These are phyloP conservation scores for Marsdenia floribunda DNA, from an alignment of 257 asterid genomes.

Conservation along the genomic window DNA sequence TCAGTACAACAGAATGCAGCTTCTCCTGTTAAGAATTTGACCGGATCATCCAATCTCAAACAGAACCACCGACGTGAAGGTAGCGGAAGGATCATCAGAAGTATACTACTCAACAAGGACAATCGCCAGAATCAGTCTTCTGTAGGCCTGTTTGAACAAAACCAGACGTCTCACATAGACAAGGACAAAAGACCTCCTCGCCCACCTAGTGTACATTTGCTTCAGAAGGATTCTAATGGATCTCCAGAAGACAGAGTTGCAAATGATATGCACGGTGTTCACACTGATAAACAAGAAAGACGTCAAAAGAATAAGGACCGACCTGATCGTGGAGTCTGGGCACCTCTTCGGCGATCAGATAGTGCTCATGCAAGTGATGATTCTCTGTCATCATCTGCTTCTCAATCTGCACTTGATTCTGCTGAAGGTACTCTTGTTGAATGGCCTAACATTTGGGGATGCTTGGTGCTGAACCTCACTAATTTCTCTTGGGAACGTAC, in stretches of 20 bases:
- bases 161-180: conserved; percentile 29
- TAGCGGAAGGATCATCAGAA: conserved; percentile 73
- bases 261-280: conserved; percentile 35
- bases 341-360: conserved; percentile 77
- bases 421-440: conserved; percentile 49
- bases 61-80: conserved; percentile 75
- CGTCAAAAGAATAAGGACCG: conserved; percentile 74
- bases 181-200: conserved; percentile 80
- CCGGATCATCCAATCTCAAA: conserved; percentile 28
- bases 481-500: background rate
- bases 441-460: background rate
- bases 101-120: conserved; percentile 66
- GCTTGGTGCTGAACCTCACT: background rate
- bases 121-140: conserved; percentile 45
- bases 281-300: conserved; percentile 54
- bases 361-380: conserved; percentile 65
- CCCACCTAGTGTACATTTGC: conserved; percentile 47
- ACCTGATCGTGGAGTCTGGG: conserved; percentile 94
- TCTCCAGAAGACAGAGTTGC: conserved; percentile 48
- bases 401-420: conserved; percentile 49
- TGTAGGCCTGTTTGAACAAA: conserved; percentile 46
- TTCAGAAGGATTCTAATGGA: conserved; percentile 50
- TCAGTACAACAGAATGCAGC: conserved; percentile 36
- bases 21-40: conserved; percentile 39
- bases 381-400: conserved; percentile 54